These are phyloP conservation scores for Acorus calamus DNA, from an alignment of 106 monocot species.

Conservation along the genomic window DNA sequence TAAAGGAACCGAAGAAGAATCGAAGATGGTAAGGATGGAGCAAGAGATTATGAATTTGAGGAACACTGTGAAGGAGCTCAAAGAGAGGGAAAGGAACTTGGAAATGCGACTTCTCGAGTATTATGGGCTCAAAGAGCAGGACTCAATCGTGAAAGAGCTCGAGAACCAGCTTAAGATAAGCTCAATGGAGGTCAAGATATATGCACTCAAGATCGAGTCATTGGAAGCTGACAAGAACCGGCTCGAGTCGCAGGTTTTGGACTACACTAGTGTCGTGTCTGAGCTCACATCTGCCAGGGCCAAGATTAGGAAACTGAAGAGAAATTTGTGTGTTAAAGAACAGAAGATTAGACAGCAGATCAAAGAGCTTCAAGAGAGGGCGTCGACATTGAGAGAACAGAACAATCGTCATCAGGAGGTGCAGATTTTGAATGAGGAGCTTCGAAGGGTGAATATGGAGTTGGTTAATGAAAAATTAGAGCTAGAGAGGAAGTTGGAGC, in stretches of 20 bases:
- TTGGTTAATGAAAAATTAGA: slow-evolving; percentile 37
- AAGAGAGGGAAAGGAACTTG: slow-evolving; percentile 44
- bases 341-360: slow-evolving; percentile 24
- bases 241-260: slow-evolving; percentile 31
- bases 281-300: slow-evolving; percentile 30
- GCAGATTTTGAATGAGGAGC: slow-evolving; percentile 42
- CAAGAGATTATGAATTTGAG: slow-evolving; percentile 10
- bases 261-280: slow-evolving; percentile 9
- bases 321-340: slow-evolving; percentile 22
- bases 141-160: slow-evolving; percentile 39
- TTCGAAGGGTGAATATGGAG: slow-evolving; percentile 23
- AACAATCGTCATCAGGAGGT: slow-evolving; percentile 22
- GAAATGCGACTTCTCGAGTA: slow-evolving; percentile 41
- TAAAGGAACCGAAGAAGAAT: too few relatives aligned
- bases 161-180: slow-evolving; percentile 52
- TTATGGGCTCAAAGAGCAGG: slow-evolving; percentile 32
- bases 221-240: slow-evolving; percentile 47
- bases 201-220: slow-evolving; percentile 35
- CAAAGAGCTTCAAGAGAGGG: slow-evolving; percentile 11
- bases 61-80: slow-evolving; percentile 34
- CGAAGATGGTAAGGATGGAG: too few relatives aligned
- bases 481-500: slow-evolving; percentile 31
- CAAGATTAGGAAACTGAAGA: slow-evolving; percentile 38
- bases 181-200: slow-evolving; percentile 35
- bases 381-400: slow-evolving; percentile 5